phyloP scores from a whole-genome alignment of 371 early-diverging fungal genomes.

The Phascolomyces articulosus region DNA sequence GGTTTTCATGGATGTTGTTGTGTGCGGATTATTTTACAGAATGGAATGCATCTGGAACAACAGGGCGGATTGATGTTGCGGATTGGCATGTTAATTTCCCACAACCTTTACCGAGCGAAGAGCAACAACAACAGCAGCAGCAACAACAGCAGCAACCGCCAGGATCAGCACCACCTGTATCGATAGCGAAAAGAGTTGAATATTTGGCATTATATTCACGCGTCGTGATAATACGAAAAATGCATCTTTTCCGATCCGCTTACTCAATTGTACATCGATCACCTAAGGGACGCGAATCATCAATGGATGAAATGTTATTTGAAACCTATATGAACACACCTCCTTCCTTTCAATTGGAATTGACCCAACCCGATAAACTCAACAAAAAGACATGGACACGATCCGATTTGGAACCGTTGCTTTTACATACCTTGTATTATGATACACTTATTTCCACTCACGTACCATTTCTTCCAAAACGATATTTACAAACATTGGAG shows the following conservation, averaged over 20 bases:
- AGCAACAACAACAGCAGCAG: no score
- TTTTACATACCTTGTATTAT: slow-evolving; percentile 33
- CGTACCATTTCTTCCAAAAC: slow-evolving; percentile 40
- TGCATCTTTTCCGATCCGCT: slow-evolving; percentile 39
- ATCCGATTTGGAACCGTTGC: slow-evolving; percentile 30
- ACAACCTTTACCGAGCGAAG: slow-evolving; percentile 33
- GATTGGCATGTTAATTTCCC: slow-evolving; percentile 52
- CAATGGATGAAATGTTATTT: slow-evolving; percentile 33
- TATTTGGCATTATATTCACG: slow-evolving; percentile 41
- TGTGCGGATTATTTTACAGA: slow-evolving; percentile 49
- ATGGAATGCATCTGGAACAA: slow-evolving; percentile 33
- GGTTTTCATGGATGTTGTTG: slow-evolving; percentile 47
- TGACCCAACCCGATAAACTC: neutral
- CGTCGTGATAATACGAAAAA: slow-evolving; percentile 38
- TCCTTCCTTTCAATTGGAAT: slow-evolving; percentile 25
- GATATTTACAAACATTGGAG: slow-evolving; percentile 28
- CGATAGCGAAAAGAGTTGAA: slow-evolving; percentile 17
- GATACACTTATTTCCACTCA: slow-evolving; percentile 35
- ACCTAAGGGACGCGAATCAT: slow-evolving; percentile 23
- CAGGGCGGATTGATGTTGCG: slow-evolving; percentile 35
- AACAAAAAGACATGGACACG: slow-evolving; percentile 11
- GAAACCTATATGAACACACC: slow-evolving; percentile 35
- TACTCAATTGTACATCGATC: slow-evolving; percentile 32
- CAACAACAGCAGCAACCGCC: no score
- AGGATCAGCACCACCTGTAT: no score